These are phyloP conservation scores for Diaporthe humulicola DNA, from an alignment of 2,329 filamentous ascomycete species.

Conservation along the genomic window DNA sequence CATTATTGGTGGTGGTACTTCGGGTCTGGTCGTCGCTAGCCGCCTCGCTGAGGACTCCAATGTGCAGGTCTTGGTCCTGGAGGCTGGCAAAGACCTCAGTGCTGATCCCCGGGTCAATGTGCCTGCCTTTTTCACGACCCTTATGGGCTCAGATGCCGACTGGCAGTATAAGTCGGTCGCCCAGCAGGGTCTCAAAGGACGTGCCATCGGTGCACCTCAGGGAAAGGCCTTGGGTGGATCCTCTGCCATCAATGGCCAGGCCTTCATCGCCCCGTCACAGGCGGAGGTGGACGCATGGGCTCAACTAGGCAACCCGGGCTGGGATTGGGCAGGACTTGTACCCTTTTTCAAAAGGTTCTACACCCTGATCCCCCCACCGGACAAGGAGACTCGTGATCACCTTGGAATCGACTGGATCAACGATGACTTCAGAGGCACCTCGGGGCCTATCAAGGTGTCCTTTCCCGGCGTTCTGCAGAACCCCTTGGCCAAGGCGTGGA, in stretches of 20 bases:
- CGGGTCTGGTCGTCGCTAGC: conserved; percentile 33
- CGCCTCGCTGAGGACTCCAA: conserved; percentile 40
- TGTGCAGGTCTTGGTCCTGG: conserved; percentile 46
- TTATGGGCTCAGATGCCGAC: conserved; percentile 45
- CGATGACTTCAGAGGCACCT: conserved; percentile 41
- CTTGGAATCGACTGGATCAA: conserved; percentile 44
- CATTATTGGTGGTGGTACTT: conserved; percentile 44
- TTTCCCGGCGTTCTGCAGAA: conserved; percentile 44
- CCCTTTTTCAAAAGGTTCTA: conserved; percentile 42
- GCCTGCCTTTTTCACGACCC: conserved; percentile 45
- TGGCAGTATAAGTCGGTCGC: conserved; percentile 46
- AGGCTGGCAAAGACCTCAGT: conserved; percentile 47
- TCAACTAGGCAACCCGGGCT: conserved; percentile 43
- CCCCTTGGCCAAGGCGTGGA: conserved; percentile 44
- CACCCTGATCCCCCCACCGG: conserved; percentile 40
- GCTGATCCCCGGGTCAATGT: conserved; percentile 45
- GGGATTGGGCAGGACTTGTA: conserved; percentile 42
- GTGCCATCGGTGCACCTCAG: conserved; percentile 38
- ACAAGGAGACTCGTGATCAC: conserved; percentile 40
- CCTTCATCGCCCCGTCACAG: conserved; percentile 41
- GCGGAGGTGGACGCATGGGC: conserved; percentile 43
- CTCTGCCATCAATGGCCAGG: conserved; percentile 43
- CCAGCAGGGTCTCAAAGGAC: conserved; percentile 40
- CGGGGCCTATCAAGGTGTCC: conserved; percentile 42
- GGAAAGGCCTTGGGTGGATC: conserved; percentile 44